phyloP scores from a whole-genome alignment of 257 asterid genomes.

The Perilla frutescens region DNA sequence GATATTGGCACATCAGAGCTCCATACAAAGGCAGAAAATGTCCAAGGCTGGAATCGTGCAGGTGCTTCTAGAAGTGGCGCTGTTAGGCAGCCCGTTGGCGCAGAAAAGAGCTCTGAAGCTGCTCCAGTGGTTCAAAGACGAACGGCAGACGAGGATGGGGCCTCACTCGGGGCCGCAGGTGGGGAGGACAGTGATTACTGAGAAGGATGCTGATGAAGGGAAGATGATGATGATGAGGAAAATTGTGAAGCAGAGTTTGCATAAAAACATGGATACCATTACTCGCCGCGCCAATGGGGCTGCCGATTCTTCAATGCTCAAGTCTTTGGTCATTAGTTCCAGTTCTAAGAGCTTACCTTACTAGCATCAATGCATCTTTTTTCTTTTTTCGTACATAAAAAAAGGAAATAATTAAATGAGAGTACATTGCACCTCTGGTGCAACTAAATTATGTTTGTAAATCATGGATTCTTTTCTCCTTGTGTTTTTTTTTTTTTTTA shows the following conservation, averaged over 20 bases:
- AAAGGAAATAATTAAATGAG: constrained; percentile 16
- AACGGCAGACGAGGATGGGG: constrained; percentile 66
- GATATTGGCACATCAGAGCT: constrained; percentile 88
- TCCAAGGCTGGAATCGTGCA: constrained; percentile 78
- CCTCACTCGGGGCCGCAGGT: constrained; percentile 91
- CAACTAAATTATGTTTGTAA: constrained; percentile 36
- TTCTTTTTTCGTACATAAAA: constrained; percentile 27
- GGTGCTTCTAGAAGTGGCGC: constrained; percentile 81
- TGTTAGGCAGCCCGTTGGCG: constrained; percentile 81
- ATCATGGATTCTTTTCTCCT: not conserved
- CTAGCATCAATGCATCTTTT: constrained; percentile 22
- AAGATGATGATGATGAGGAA: constrained; percentile 68
- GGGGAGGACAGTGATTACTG: constrained; percentile 42
- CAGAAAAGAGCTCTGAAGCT: constrained; percentile 84
- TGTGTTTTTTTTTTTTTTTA: not conserved
- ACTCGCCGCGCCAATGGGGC: constrained; percentile 71
- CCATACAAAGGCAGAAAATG: constrained; percentile 78
- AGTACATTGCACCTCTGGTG: constrained; percentile 42
- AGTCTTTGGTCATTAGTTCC: constrained; percentile 67
- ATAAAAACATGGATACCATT: constrained; percentile 78
- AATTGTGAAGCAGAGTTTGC: constrained; percentile 76
- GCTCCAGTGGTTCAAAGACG: constrained; percentile 90
- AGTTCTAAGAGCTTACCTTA: constrained; percentile 95
- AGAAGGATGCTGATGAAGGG: constrained; percentile 55
- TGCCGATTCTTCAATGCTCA: constrained; percentile 57